Evolutionary conservation across 108 stramenopile species (phyloP).

Genomic region (Seminavis robusta): DNA sequence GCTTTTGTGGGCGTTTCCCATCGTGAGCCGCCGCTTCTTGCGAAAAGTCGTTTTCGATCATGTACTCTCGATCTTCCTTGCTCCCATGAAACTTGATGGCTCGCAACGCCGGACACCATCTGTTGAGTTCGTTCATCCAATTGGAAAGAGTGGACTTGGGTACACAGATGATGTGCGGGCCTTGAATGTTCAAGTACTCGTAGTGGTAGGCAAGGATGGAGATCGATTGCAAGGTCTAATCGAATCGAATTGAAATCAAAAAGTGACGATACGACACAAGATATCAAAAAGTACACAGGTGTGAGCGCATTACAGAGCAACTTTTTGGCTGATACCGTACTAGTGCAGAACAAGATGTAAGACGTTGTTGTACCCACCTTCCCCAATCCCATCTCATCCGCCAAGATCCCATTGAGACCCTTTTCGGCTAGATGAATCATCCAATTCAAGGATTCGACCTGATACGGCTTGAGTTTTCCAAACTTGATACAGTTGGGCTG

Average conservation of each 20-base stretch:
- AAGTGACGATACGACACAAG: conserved; percentile 13
- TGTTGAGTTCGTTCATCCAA: conserved; percentile 97
- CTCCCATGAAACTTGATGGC: conserved; percentile 89
- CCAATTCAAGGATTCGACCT: conserved; percentile 96
- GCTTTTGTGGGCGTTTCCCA: conserved; percentile 66
- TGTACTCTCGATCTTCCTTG: conserved; percentile 81
- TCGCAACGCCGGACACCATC: conserved; percentile 93
- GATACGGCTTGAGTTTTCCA: conserved; percentile 88
- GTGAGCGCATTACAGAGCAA: too few relatives aligned
- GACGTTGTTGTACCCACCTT: conserved; percentile 17
- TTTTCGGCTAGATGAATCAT: conserved; percentile 94
- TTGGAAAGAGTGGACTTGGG: conserved; percentile 98
- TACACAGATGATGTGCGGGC: conserved; percentile 95
- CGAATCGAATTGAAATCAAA: conserved; percentile 64
- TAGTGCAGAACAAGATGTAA: neutral
- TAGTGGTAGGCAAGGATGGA: conserved; percentile 89
- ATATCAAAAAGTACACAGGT: neutral
- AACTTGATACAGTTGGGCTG: conserved; percentile 90
- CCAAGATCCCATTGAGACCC: conserved; percentile 94
- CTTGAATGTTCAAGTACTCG: conserved; percentile 65
- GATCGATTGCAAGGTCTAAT: conserved; percentile 96
- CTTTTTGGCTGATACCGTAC: too few relatives aligned
- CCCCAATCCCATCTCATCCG: conserved; percentile 91
- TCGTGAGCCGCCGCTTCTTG: conserved; percentile 78
- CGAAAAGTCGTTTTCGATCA: conserved; percentile 73